Conservation (phyloP, 2,329 filamentous ascomycete genomes). For the Ceratocystis cacaofunesta region DNA sequence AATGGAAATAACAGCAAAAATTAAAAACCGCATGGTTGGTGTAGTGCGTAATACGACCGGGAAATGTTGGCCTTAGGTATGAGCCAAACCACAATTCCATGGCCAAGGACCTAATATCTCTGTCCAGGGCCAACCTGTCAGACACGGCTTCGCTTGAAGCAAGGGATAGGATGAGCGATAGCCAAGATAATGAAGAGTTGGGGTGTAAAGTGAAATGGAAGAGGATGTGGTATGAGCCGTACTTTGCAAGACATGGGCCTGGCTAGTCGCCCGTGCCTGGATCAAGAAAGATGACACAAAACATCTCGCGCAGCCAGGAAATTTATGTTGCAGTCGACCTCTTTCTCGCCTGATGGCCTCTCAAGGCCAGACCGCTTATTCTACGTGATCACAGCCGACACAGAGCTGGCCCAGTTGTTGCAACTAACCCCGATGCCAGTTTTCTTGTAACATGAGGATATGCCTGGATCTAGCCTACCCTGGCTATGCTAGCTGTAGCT, state of each 20-base stretch:
- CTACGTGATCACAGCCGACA: too few species aligned
- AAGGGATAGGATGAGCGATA: background rate
- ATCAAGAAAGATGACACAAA: background rate
- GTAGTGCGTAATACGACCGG: background rate
- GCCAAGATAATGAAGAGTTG: background rate
- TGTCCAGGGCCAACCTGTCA: background rate
- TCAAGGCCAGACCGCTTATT: too few species aligned
- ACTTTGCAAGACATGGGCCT: background rate
- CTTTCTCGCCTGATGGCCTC: background rate
- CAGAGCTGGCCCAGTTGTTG: too few species aligned
- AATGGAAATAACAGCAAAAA: too few species aligned
- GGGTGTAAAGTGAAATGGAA: background rate
- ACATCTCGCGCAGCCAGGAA: background rate
- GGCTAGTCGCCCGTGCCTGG: background rate
- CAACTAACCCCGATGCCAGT: too few species aligned
- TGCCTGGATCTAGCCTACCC: too few species aligned
- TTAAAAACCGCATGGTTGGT: too few species aligned
- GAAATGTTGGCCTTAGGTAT: background rate
- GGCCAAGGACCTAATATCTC: background rate
- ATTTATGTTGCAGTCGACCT: background rate
- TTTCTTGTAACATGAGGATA: too few species aligned
- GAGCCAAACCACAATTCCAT: background rate
- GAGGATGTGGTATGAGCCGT: too few species aligned
- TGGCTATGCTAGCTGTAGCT: too few species aligned
- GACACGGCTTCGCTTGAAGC: background rate